A percentile compares a stretch with the other conserved stretches of the same genome.
Conservation (phyloP, 352 stramenopile species). For the Globisporangium cystogenes region DNA sequence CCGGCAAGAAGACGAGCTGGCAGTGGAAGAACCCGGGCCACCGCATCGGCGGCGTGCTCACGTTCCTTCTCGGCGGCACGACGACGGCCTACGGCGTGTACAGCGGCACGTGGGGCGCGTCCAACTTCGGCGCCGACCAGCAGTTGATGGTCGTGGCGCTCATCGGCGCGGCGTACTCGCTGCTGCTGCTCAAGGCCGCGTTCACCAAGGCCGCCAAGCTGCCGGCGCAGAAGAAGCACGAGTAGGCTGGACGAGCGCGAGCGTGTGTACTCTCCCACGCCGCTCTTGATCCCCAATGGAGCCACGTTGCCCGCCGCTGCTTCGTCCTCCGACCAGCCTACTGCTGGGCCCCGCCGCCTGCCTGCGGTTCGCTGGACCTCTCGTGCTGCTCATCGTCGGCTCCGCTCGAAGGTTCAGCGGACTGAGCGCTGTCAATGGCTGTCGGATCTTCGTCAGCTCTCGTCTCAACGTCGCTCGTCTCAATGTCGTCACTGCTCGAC, state of each 20-base stretch:
- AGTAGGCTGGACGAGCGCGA: background rate
- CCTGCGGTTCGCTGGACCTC: no score
- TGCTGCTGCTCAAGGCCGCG: constrained; percentile 39
- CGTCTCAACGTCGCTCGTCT: no score
- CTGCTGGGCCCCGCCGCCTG: no score
- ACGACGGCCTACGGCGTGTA: constrained; percentile 42
- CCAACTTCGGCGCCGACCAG: constrained; percentile 36
- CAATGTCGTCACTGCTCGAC: no score
- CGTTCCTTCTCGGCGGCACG: constrained; percentile 41
- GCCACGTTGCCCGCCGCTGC: background rate
- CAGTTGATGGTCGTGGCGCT: constrained; percentile 40
- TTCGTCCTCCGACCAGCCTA: no score
- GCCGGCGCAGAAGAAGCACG: constrained; percentile 3
- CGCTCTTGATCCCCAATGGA: background rate
- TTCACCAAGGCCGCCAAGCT: constrained; percentile 12
- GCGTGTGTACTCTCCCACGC: background rate
- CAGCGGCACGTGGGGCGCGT: constrained; percentile 43
- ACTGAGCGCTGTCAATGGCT: no score
- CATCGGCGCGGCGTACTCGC: constrained; percentile 31
- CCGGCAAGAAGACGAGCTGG: constrained; percentile 57
- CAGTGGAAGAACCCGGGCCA: constrained; percentile 68
- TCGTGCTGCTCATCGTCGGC: no score
- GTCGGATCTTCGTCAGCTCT: no score
- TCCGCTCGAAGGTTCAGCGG: no score
- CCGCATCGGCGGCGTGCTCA: constrained; percentile 45